phyloP scores from a whole-genome alignment of 148 eudicot species.

The Silene latifolia region DNA sequence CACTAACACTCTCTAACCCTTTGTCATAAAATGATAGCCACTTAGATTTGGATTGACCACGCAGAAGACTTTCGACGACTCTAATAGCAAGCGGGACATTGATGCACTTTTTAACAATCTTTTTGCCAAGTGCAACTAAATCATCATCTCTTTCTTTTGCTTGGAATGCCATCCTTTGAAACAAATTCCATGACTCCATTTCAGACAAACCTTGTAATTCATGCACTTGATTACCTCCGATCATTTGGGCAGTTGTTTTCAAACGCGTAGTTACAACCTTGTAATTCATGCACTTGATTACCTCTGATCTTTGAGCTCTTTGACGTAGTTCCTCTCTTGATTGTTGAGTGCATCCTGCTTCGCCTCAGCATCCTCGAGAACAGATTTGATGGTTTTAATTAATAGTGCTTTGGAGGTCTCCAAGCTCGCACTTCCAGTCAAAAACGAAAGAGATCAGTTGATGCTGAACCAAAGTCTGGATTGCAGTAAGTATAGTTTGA shows the following conservation, averaged over 20 bases:
- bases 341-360: conserved; percentile 4
- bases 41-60: background rate
- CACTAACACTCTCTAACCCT: conserved; percentile 7
- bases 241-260: background rate
- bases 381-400: conserved; percentile 20
- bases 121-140: conserved; percentile 12
- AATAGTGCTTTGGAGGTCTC: conserved; percentile 15
- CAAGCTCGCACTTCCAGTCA: conserved; percentile 24
- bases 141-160: background rate
- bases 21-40: conserved; percentile 11
- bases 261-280: conserved; percentile 8
- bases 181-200: conserved; percentile 9
- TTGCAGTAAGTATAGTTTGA: conserved; percentile 7
- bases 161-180: background rate
- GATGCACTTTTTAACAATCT: conserved; percentile 19
- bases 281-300: too few species aligned
- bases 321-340: conserved; percentile 11
- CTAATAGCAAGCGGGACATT: conserved; percentile 25
- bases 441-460: conserved; percentile 17
- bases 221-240: background rate
- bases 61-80: conserved; percentile 21
- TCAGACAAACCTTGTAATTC: conserved; percentile 5
- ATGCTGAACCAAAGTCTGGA: conserved; percentile 10
- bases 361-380: conserved; percentile 17
- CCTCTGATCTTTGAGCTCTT: conserved; percentile 22